Evolutionary conservation across 1,284 basidiomycete genomes (phyloP), one percentile per base, ranked within the genome.

Genomic region (Ustilago hordei): DNA sequence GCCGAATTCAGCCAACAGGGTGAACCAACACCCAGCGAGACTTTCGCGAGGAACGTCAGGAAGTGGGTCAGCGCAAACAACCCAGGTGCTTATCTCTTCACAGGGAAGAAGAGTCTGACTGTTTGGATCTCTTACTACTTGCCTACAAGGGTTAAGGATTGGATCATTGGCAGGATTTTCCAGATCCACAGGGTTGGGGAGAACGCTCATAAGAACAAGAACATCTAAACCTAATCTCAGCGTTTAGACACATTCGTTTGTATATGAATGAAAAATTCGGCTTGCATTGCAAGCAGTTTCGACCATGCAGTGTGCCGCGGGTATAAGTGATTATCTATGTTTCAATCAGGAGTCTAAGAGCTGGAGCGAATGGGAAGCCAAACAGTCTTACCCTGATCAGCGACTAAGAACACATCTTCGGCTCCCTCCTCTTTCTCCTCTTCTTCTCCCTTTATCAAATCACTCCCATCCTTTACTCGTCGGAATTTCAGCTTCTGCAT

Each of bases 381-480:
- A 19, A 81, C 66, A 2, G 79, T 81, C 64, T 80, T 75, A 7
- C 81, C 81, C 60, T 82, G 81, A 60, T 82, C 56, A 9, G 74
- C 60, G 15, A 82, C 81, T 4, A 81, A 54, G 56, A 82, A 82
- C 4, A 60, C 63, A n/a, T 78, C 80, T 31, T 73, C 80, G 19
- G 63, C 34, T 15, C 57, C 45, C 8, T 52, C 43, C 19, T 36
- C 17, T 41, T 55, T 48, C 45, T 56, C 48, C 28, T 56, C 43
- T 36, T 50, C 35, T 47, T 52, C 62, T 28, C 39, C 35, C 9
- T 55, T 45, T 11, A 69, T 36, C 60, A 66, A 34, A 7, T 41
- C 28, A 17, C 60, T 50, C 45, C 57, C 65, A 32, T 73, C 70
- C 23, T 50, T 38, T 0, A 73, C 58, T 3, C 77, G 32, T 2